phyloP scores from a whole-genome alignment of 1,284 basidiomycete genomes.

The Heterobasidion annosum region DNA sequence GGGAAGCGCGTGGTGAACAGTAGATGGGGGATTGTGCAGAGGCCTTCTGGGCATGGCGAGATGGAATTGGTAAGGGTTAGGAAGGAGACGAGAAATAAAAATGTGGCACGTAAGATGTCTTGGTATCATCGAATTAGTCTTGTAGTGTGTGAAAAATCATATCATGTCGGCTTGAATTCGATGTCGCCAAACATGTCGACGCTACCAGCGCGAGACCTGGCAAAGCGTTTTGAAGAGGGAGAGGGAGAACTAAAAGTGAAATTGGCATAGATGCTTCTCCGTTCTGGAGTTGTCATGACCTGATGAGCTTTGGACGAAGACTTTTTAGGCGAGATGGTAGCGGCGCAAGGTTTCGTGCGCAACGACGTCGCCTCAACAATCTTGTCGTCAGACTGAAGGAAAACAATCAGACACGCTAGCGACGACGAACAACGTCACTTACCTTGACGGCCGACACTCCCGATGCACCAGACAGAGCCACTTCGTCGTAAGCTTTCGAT shows the following conservation, averaged over 20 bases:
- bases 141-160: neutral
- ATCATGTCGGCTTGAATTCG: conserved; percentile 9
- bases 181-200: conserved; percentile 19
- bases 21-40: conserved; percentile 5
- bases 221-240: conserved; percentile 41
- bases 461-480: neutral
- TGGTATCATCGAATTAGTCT: neutral
- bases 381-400: neutral
- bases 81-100: conserved; percentile 1
- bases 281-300: conserved; percentile 59
- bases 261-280: conserved; percentile 57
- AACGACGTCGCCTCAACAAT: neutral
- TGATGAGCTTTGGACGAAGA: conserved; percentile 17
- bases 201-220: conserved; percentile 21
- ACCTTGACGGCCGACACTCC: neutral
- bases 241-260: conserved; percentile 72
- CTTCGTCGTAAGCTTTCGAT: conserved; percentile 33
- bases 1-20: neutral
- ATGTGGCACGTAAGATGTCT: conserved; percentile 1
- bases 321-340: conserved; percentile 10
- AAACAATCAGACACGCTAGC: neutral
- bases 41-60: conserved; percentile 1
- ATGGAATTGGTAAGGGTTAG: too few species aligned
- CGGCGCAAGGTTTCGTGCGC: conserved; percentile 5
- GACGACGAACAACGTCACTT: neutral